Conservation (phyloP, 495 filamentous ascomycete genomes). For the Xylaria palmicola region DNA sequence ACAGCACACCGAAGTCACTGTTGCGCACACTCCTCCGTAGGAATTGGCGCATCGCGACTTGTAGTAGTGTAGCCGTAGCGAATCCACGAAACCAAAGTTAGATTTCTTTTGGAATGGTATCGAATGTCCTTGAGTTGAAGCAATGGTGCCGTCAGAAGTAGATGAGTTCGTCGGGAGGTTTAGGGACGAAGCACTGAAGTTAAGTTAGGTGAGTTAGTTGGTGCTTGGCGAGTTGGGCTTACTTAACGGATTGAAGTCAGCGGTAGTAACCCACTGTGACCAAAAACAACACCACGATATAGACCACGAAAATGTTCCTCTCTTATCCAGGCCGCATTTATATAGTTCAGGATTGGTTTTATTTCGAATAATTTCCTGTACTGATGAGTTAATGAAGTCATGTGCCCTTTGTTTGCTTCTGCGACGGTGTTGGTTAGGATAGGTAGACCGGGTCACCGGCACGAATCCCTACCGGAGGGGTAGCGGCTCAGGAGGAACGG, state of each 20-base stretch:
- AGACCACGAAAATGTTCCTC: neutral
- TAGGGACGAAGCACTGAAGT: too few relatives aligned
- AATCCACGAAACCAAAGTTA: neutral
- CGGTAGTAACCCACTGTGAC: neutral
- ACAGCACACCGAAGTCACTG: neutral
- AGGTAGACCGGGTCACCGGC: too few relatives aligned
- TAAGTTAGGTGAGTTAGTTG: too few relatives aligned
- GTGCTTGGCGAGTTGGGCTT: neutral
- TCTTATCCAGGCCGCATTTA: neutral
- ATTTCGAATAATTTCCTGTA: too few relatives aligned
- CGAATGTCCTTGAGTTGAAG: neutral
- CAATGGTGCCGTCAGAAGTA: too few relatives aligned
- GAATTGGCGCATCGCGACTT: neutral
- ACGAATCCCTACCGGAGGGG: too few relatives aligned
- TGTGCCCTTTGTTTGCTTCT: too few relatives aligned
- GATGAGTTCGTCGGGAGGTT: too few relatives aligned
- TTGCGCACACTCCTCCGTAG: neutral
- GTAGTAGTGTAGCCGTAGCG: neutral
- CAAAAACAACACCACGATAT: too few relatives aligned
- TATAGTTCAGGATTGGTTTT: too few relatives aligned
- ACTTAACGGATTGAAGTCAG: neutral
- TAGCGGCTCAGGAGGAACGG: too few relatives aligned
- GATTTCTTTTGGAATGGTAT: neutral
- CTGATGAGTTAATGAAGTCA: too few relatives aligned
- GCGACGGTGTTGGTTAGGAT: neutral